Percentiles rank a stretch among this genome's conserved stretches.
Evolutionary conservation across 2,329 filamentous ascomycete species (phyloP).

Genomic region (Microcyclospora tardicrescens): DNA sequence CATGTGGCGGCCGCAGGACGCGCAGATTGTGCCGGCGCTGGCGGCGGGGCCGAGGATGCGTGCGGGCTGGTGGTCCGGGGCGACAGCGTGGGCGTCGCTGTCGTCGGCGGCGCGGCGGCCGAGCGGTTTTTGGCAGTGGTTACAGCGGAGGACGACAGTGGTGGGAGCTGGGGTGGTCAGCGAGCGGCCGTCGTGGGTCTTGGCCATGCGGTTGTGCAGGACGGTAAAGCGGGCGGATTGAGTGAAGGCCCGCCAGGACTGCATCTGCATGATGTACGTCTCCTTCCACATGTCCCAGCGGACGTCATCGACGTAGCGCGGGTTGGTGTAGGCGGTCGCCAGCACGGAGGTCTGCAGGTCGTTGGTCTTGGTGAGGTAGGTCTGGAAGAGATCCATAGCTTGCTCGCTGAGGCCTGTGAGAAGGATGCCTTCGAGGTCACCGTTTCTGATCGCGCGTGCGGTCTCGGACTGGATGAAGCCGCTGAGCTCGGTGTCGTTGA

Average conservation of each 20-base stretch:
- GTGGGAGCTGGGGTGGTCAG: slow-evolving; percentile 51
- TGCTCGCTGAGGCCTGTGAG: slow-evolving; percentile 64
- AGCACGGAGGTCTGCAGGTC: slow-evolving; percentile 71
- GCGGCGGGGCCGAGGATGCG: slow-evolving; percentile 14
- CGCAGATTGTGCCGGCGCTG: slow-evolving; percentile 40
- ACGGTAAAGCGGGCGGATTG: slow-evolving; percentile 67
- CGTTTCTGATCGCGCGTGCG: slow-evolving; percentile 46
- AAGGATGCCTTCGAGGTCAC: slow-evolving; percentile 65
- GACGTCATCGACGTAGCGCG: slow-evolving; percentile 63
- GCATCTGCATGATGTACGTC: slow-evolving; percentile 56
- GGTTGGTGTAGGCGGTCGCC: slow-evolving; percentile 59
- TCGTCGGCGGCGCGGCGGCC: slow-evolving; percentile 8
- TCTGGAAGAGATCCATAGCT: slow-evolving; percentile 61
- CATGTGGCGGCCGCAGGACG: slow-evolving; percentile 49
- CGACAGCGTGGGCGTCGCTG: slow-evolving; percentile 13
- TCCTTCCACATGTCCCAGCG: slow-evolving; percentile 69
- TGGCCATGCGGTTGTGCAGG: slow-evolving; percentile 56
- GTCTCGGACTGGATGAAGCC: slow-evolving; percentile 41
- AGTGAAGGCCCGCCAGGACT: slow-evolving; percentile 57
- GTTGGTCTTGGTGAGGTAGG: slow-evolving; percentile 61
- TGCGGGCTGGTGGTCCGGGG: slow-evolving; percentile 1
- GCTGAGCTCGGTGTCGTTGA: slow-evolving; percentile 40
- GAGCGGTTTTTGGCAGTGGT: slow-evolving; percentile 54
- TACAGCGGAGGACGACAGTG: slow-evolving; percentile 63
- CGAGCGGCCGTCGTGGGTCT: slow-evolving; percentile 49